Base-by-base conservation (phyloP, 2,329 filamentous ascomycete species). In the Fusarium verticillioides region DNA sequence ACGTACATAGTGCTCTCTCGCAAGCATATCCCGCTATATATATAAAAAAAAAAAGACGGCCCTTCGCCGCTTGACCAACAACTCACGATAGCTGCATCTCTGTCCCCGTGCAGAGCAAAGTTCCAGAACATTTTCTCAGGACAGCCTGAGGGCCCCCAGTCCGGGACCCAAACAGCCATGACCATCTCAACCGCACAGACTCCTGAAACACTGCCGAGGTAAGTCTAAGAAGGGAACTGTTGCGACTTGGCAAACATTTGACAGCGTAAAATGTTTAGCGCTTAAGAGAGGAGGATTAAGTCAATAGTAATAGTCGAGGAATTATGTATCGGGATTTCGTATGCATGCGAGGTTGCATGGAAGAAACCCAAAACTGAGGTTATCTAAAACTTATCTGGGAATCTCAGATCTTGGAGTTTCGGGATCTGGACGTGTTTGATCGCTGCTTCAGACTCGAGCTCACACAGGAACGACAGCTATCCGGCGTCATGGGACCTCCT, bases 361-460 rank as follows among this genome's bases (percentile, higher is more conserved):
- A n/a, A 50, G 56, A 34, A 59, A 59, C 42, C 52, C 52, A 69
- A 72, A 62, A 59, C 73, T 28, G 61, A 62, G 53, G 37, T 44
- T 59, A 64, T 72, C 63, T 63, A 58, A 68, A 73, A 70, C 65
- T 50, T 62, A 68, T 75, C 63, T 59, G 57, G 61, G 66, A 65
- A 69, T 70, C 64, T 58, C 43, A 65, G 66, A 76, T 74, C 63
- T 70, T 61, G 40, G 64, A 60, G 72, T 76, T 75, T 71, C 66
- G 67, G 67, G 54, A 66, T 70, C 53, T 60, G 43, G 46, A 43
- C 63, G 46, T 63, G 75, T 77, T 77, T 77, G 75, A 77, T 68
- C 72, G 75, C 53, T 76, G 75, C 75, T 60, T 77, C 75, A 74
- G 61, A 71, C 32, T 65, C 66, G 50, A 66, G 44, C 73, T 76